Evolutionary conservation across 768 basidiomycete species (phyloP), one percentile per base, ranked within the genome.

Genomic region (Hydnomerulius pinastri): DNA sequence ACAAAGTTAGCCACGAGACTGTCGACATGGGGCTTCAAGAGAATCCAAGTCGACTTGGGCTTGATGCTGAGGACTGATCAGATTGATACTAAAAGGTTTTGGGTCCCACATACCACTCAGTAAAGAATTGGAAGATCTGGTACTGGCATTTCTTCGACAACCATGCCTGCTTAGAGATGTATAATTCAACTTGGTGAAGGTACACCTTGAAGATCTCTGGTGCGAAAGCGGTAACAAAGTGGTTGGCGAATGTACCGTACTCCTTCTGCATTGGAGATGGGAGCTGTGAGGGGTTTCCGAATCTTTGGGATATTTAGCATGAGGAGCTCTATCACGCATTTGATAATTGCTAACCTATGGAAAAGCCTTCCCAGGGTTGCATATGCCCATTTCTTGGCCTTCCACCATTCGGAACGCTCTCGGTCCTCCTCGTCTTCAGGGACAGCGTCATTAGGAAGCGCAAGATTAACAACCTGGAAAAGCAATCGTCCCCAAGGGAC

Each of bases 311-410:
- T 23, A 9, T 13, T 65, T 41, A 65, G 51, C 23, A 23, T 32
- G 48, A 21, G 25, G 11, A 9, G 24, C 1, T 21, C n/a, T 10
- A 20, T 5, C 25, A 5, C 9, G 8, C 11, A 21, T 8, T 4
- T 9, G 47, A 43, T 29, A 12, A 43, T 11, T 44, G 4, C 63
- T 6, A 47, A 85, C 80, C 87, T 78, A 60, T 87, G 86, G 77
- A 93, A 93, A 13, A 93, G 72, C 20, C 85, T 75, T 29, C 88
- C 87, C 7, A 96, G 73, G 30, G 82, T 83, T n/a, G 78, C 81
- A 62, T 86, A 93, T 1, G 92, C 90, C 93, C 92, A 95, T 64
- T 96, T 96, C 73, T 95, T 95, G 8, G 87, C 80, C 64, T 86
- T 87, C 88, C 91, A 92, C 92, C 93, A 96, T 59, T 90, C 87